Conservation (phyloP, 2,329 filamentous ascomycete species). For the Colletotrichum zoysiae region DNA sequence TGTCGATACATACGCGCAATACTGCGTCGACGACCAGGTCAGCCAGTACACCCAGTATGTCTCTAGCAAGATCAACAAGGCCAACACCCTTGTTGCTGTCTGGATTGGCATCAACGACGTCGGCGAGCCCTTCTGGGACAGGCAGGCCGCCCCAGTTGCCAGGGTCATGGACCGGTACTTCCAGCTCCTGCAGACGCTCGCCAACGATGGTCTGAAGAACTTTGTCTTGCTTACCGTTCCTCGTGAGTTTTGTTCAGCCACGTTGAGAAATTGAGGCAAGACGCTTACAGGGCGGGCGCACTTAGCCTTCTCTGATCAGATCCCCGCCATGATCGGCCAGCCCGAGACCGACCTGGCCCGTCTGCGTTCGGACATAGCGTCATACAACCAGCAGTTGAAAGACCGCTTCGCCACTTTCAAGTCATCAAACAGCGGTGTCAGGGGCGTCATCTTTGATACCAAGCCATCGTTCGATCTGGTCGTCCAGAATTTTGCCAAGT, state of each 20-base stretch:
- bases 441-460: constrained; percentile 55
- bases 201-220: constrained; percentile 58
- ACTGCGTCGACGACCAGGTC: constrained; percentile 67
- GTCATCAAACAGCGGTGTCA: constrained; percentile 50
- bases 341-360: constrained; percentile 32
- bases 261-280: accelerated
- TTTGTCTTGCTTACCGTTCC: constrained; percentile 64
- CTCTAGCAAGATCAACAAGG: constrained; percentile 56
- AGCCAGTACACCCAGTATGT: constrained; percentile 53
- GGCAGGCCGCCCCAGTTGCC: constrained; percentile 46
- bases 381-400: constrained; percentile 54
- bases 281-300: neutral
- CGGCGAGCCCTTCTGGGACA: constrained; percentile 59
- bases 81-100: constrained; percentile 59
- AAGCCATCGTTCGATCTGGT: constrained; percentile 56
- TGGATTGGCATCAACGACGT: constrained; percentile 71
- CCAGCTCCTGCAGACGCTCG: constrained; percentile 56
- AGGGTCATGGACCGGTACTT: constrained; percentile 60
- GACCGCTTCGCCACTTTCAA: constrained; percentile 50
- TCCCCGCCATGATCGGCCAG: constrained; percentile 51
- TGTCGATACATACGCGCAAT: constrained; percentile 62
- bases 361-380: constrained; percentile 47
- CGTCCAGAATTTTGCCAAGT: constrained; percentile 49
- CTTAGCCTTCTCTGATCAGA: constrained; percentile 51
- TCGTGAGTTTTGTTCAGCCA: constrained; percentile 44